These are phyloP conservation scores for Haplosporangium sp. DNA, from an alignment of 371 early-diverging fungal genomes.

Conservation along the genomic window DNA sequence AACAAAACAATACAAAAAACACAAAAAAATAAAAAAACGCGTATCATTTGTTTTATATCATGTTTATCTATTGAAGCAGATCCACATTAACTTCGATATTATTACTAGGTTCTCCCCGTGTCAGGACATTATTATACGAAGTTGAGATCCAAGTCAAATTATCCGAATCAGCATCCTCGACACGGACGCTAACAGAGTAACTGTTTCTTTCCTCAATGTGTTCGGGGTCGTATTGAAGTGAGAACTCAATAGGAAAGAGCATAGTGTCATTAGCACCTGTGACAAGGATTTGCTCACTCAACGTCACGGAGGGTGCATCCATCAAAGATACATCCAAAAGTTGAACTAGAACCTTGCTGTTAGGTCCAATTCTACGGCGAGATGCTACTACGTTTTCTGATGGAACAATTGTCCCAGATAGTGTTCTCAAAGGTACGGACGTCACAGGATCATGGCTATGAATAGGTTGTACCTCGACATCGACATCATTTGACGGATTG, in stretches of 20 bases:
- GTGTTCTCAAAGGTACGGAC: not conserved
- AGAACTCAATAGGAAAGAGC: constrained; percentile 22
- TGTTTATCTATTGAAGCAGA: not conserved
- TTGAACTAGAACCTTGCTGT: constrained; percentile 21
- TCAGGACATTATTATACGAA: constrained; percentile 12
- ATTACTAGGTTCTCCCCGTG: constrained; percentile 4
- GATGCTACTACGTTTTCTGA: not conserved
- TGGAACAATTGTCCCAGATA: constrained; percentile 13
- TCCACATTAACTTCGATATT: constrained; percentile 2
- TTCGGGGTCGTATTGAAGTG: constrained; percentile 17
- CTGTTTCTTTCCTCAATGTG: constrained; percentile 12
- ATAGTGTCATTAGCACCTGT: not conserved
- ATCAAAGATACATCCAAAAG: constrained; percentile 27
- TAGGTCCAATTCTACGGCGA: constrained; percentile 11
- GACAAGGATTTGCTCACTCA: constrained; percentile 12
- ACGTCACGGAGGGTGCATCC: constrained; percentile 24
- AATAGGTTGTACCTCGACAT: constrained; percentile 12
- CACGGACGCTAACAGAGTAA: constrained; percentile 24
- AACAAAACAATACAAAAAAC: not conserved
- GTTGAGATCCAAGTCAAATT: constrained; percentile 8
- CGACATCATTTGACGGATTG: constrained; percentile 9
- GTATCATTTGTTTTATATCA: not conserved
- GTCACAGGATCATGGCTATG: not conserved
- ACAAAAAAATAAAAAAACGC: not conserved
- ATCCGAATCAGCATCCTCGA: constrained; percentile 7